Percentiles rank a stretch among this genome's conserved stretches.
phyloP scores from a whole-genome alignment of 306 rosid species.

The Citrullus mucosospermus region DNA sequence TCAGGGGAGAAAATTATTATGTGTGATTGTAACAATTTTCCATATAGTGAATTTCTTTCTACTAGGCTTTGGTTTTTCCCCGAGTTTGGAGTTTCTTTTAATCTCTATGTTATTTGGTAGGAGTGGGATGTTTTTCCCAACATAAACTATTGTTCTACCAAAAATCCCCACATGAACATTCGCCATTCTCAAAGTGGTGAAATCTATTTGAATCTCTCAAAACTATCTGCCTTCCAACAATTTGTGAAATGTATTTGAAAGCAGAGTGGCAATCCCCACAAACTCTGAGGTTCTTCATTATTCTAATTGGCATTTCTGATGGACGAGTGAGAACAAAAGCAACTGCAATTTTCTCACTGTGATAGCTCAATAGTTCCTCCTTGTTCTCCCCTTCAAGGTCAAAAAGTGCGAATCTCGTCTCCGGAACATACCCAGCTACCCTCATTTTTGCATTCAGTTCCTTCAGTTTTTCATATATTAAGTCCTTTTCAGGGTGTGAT shows the following conservation, averaged over 20 bases:
- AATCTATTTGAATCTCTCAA: constrained; percentile 77
- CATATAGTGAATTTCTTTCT: no score
- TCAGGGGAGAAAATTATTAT: no score
- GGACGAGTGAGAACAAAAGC: constrained; percentile 76
- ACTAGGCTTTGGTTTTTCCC: no score
- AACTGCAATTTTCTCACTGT: constrained; percentile 80
- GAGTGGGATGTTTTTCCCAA: no score
- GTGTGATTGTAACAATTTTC: no score
- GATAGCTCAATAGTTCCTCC: constrained; percentile 75
- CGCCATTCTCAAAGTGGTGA: constrained; percentile 69
- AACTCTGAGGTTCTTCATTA: constrained; percentile 82
- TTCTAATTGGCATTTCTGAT: constrained; percentile 74
- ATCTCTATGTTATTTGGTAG: no score
- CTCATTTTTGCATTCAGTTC: constrained; percentile 57
- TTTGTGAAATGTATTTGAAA: constrained; percentile 68
- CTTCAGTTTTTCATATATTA: constrained; percentile 52
- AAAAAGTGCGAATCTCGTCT: constrained; percentile 53
- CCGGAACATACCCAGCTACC: constrained; percentile 72
- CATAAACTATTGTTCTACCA: constrained; percentile 26
- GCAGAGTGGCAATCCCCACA: constrained; percentile 93
- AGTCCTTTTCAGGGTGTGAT: constrained; percentile 61
- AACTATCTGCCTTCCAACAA: constrained; percentile 52
- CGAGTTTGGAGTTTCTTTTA: no score
- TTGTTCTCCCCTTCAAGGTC: constrained; percentile 82
- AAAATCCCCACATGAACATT: constrained; percentile 78